These are phyloP conservation scores for Pythium vanterpoolii DNA, from an alignment of 352 stramenopile species.

Conservation along the genomic window DNA sequence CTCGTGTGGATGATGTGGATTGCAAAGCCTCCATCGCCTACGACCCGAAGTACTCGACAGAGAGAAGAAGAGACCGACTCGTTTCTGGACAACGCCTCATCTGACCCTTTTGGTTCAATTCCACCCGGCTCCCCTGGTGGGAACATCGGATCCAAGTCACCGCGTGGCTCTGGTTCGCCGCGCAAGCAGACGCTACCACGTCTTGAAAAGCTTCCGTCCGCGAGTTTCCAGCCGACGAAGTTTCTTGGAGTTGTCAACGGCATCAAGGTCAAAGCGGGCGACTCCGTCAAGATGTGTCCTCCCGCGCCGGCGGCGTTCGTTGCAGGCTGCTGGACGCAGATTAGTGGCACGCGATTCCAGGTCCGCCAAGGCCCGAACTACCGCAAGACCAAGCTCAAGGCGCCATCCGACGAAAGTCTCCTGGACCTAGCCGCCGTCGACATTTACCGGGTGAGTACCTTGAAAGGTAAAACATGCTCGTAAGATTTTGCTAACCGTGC, in stretches of 20 bases:
- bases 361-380: conserved; percentile 84
- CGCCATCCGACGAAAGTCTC: conserved; percentile 47
- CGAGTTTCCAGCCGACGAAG: conserved; percentile 13
- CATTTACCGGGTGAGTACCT: conserved; percentile 53
- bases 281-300: conserved; percentile 52
- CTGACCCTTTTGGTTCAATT: neutral
- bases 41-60: neutral
- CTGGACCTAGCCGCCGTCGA: conserved; percentile 67
- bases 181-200: conserved; percentile 17
- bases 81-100: neutral
- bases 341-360: conserved; percentile 71
- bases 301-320: conserved; percentile 31
- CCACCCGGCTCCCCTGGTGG: neutral
- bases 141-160: neutral
- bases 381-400: conserved; percentile 70
- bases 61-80: neutral
- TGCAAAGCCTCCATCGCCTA: neutral
- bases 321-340: conserved; percentile 55
- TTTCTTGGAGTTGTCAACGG: conserved; percentile 22
- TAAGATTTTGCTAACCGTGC: neutral
- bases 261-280: conserved; percentile 41
- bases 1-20: conserved; percentile 22
- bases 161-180: conserved; percentile 5
- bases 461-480: neutral
- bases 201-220: conserved; percentile 15